Conservation (phyloP, 2,329 filamentous ascomycete genomes). For the Boeremia lycopersici region DNA sequence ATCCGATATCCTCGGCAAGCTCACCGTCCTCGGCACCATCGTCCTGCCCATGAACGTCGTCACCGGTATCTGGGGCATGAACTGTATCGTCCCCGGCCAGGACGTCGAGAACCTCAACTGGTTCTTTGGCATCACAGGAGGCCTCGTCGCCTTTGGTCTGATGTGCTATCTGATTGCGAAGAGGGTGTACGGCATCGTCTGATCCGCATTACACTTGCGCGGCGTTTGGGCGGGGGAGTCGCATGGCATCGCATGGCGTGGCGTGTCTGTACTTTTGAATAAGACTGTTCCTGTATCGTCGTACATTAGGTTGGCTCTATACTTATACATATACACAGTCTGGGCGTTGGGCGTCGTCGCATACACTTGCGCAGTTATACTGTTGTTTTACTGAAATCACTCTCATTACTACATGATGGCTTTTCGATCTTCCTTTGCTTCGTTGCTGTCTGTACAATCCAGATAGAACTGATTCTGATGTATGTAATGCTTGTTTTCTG, state of each 20-base stretch:
- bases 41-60: constrained; percentile 99
- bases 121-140: constrained; percentile 68
- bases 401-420: not conserved
- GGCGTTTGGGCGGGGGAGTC: not conserved
- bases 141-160: constrained; percentile 78
- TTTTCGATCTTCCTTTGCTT: too few relatives aligned
- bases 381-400: not conserved
- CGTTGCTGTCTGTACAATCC: too few relatives aligned
- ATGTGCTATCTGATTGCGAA: constrained; percentile 83
- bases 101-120: constrained; percentile 70
- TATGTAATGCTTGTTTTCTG: too few relatives aligned
- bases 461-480: too few relatives aligned
- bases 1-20: constrained; percentile 89
- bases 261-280: not conserved
- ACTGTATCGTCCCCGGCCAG: constrained; percentile 87
- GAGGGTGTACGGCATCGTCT: constrained; percentile 57
- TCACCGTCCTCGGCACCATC: constrained; percentile 95
- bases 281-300: not conserved
- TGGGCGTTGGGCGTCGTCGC: not conserved
- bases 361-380: not conserved
- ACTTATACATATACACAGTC: not conserved
- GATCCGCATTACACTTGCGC: not conserved
- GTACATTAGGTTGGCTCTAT: not conserved
- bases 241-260: not conserved
- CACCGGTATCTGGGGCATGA: constrained; percentile 98